Evolutionary conservation across 2,329 filamentous ascomycete genomes (phyloP), one percentile per base, ranked within the genome.

Genomic region (Hypoxylon sp.): DNA sequence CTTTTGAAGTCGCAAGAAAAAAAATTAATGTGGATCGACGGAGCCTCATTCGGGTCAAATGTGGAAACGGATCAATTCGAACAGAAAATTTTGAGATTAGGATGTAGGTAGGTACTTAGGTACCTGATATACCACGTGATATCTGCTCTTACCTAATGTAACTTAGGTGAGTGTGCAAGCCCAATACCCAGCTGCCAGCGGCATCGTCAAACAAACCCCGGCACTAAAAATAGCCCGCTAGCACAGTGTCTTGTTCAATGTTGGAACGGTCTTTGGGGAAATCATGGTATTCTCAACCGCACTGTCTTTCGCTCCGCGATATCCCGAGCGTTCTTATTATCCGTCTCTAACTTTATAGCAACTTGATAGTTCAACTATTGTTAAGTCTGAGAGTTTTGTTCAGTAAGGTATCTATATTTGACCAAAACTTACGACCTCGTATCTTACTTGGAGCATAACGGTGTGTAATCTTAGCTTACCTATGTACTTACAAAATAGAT

Each of bases 1-100:
- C 59, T 62, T 66, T 65, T 68, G 54, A 66, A 62, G 55, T 46
- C 41, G 52, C 49, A 54, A 55, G 49, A 62, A 47, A 54, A 64
- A 66, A 61, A 62, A 59, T 49, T 37, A 53, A 50, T 46, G 49
- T 62, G 59, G 60, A 15, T 37, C 34, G 4, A 13, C n/a, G 50
- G 34, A 28, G 44, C 32, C 41, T 47, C 41, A 46, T 2, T 47
- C 22, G 22, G 13, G 22, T 28, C 19, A 20, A 24, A 22, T 48
- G 34, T 44, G 44, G 37, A 41, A 24, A 46, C 50, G 56, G 59
- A 65, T 59, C 51, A 62, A 56, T 55, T 54, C n/a, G 20, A 24
- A 26, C 50, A 26, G 51, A 64, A 49, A 48, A 56, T 59, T 44
- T 51, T 7, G 39, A 5, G 17, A 30, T 56, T 26, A 7, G 4